A percentile compares a stretch with the other conserved stretches of the same genome.
These are phyloP conservation scores for Pseudogymnoascus sp. DNA, from an alignment of 2,329 filamentous ascomycete genomes.

Conservation along the genomic window DNA sequence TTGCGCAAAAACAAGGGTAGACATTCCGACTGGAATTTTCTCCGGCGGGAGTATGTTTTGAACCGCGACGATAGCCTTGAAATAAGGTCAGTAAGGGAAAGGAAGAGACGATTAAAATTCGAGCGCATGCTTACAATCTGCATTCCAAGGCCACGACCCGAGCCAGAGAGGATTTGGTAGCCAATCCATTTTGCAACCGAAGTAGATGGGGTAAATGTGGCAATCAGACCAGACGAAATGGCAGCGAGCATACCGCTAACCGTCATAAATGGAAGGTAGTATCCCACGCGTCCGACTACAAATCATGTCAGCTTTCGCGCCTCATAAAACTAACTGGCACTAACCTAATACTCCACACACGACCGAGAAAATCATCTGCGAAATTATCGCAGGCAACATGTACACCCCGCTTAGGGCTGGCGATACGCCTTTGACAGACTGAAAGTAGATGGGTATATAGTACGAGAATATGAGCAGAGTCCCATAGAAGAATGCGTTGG, in stretches of 20 bases:
- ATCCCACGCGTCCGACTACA: conserved; percentile 27
- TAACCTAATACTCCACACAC: conserved; percentile 19
- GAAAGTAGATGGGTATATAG: conserved; percentile 29
- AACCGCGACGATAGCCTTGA: conserved; percentile 27
- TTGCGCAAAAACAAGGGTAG: conserved; percentile 30
- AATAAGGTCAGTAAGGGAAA: background rate
- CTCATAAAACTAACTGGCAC: conserved; percentile 16
- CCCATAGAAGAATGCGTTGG: conserved; percentile 10
- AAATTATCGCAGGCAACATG: conserved; percentile 20
- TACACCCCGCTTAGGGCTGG: conserved; percentile 23
- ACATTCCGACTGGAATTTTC: conserved; percentile 27
- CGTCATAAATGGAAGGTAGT: conserved; percentile 29
- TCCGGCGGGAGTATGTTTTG: conserved; percentile 25
- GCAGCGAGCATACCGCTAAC: conserved; percentile 24
- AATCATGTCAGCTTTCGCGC: conserved; percentile 12
- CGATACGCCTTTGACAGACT: conserved; percentile 23
- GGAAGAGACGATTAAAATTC: conserved; percentile 14
- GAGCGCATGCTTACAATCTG: conserved; percentile 19
- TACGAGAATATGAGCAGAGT: conserved; percentile 16
- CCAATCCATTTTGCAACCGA: conserved; percentile 20
- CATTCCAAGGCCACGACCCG: conserved; percentile 20
- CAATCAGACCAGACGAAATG: conserved; percentile 29
- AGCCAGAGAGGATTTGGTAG: conserved; percentile 24
- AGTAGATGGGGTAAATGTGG: conserved; percentile 22
- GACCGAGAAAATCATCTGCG: conserved; percentile 15